Base-by-base conservation (phyloP, 495 filamentous ascomycete species). In the Penicillium arizonense region DNA sequence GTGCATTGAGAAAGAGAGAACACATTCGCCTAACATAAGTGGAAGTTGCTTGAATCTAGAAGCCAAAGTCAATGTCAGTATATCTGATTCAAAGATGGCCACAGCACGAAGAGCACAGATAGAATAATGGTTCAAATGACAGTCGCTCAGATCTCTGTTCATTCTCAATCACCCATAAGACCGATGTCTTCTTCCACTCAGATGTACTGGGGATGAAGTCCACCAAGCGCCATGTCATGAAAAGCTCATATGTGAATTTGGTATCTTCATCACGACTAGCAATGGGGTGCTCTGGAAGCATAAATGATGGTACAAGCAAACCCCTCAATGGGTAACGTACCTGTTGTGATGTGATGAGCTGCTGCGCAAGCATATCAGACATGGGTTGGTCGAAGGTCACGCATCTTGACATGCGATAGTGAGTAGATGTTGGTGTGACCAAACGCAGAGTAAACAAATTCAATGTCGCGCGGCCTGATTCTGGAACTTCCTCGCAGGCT, bases 101-200 rank as follows among this genome's bases (percentile, higher is more conserved):
- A 13, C 30, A 26, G 39, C 28, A 26, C 8, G 16, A 51, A n/a
- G 11, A 32, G n/a, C 20, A 42, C 12, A 44, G 23, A 34, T 9
- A 34, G 4, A 53, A 41, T n/a, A 28, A n/a, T 39, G 30, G 14
- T 10, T 12, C 16, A 8, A 38, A 48, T 52, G 16, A 28, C 11
- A 57, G 54, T 60, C 62, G 58, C 65, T 70, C 52, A 66, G 69
- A 76, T 76, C 61, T 76, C 73, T 76, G 73, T 76, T 75, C 72
- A 57, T 63, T 62, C 64, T 70, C 71, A 72, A 67, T 71, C 73
- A 73, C 52, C 34, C 64, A 68, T 45, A 37, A 18, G 24, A 32
- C 40, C 46, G 9, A 60, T 62, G 53, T 67, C 60, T 65, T 61
- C 67, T 70, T 70, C 67, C 67, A 63, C 67, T 67, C 59, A 52